phyloP scores from a whole-genome alignment of 1,139 yeast species.

The Fermentozyma sake region DNA sequence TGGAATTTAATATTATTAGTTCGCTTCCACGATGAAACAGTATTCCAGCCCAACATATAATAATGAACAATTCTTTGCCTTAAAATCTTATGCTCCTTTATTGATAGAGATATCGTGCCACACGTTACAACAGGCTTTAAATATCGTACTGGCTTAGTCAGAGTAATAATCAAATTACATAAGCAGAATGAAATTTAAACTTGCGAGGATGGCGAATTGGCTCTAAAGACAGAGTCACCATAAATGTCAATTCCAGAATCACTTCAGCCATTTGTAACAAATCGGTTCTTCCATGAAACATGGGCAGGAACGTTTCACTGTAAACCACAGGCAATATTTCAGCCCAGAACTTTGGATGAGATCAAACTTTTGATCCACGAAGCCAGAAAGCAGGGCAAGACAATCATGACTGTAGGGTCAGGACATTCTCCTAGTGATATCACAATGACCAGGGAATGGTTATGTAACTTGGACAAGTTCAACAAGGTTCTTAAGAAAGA shows the following conservation, averaged over 20 bases:
- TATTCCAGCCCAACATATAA: too few relatives aligned
- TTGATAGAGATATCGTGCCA: too few relatives aligned
- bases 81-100: too few relatives aligned
- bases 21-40: too few relatives aligned
- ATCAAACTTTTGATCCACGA: conserved; percentile 57
- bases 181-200: too few relatives aligned
- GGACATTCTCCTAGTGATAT: conserved; percentile 94
- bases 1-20: too few relatives aligned
- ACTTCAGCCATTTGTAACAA: conserved; percentile 30
- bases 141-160: too few relatives aligned
- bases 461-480: conserved; percentile 79
- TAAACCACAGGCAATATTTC: conserved; percentile 71
- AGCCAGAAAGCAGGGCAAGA: conserved; percentile 58
- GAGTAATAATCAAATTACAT: too few relatives aligned
- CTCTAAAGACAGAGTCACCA: too few relatives aligned
- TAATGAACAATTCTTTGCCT: too few relatives aligned
- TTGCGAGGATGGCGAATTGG: too few relatives aligned
- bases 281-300: conserved; percentile 52
- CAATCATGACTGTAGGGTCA: conserved; percentile 84
- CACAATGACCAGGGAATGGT: conserved; percentile 87
- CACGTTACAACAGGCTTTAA: too few relatives aligned
- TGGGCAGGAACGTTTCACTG: conserved; percentile 93
- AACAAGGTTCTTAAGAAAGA: conserved; percentile 47
- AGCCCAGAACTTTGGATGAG: conserved; percentile 65
- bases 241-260: conserved; percentile 29